Base-by-base conservation (phyloP, 306 rosid genomes). In the Rosa persica region DNA sequence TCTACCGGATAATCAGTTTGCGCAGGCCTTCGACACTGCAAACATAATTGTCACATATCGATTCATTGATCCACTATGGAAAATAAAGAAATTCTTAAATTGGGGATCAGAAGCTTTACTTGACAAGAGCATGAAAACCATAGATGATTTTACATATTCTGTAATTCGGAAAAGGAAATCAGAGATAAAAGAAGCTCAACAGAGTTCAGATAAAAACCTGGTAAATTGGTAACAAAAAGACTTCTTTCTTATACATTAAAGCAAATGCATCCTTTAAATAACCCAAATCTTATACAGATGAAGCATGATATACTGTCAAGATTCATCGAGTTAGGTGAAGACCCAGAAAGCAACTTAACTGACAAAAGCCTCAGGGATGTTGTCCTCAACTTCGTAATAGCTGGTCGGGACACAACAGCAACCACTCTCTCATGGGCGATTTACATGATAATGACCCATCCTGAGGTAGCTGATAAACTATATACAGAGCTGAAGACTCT, bases 361-460 rank as follows among this genome's bases (percentile, higher is more conserved):
- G 91, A 93, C 68, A 95, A 93, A 70, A 89, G 89, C 81, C 87
- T 93, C 11, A 89, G 99, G 89, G 99, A 95, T 71, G 83, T 95
- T 51, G 92, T 95, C 25, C 85, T 93, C 74, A 95, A 93, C 85
- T 93, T 95, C 67, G 97, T 95, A 79, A 95, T 95, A n/a, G 99
- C 98, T 19, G 99, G 99, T n/a, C 79, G 96, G 5, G 99, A 93
- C 82, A 95, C 99, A 67, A 95, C 98, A 10, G 99, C 98, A 25
- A 87, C 99, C 25, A 95, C 98, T 38, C 89, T 93, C 55, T 89
- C 98, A 70, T 95, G 99, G 99, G 92, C 94, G n/a, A 89, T 87
- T 67, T 93, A 95, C 73, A 93, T 93, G 94, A 80, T 89, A 49
- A 90, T 89, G 90, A 87, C 93, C 12, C 86, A 91, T 81, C 39